phyloP scores from a whole-genome alignment of 371 early-diverging fungal species.

The Mortierella sp. region DNA sequence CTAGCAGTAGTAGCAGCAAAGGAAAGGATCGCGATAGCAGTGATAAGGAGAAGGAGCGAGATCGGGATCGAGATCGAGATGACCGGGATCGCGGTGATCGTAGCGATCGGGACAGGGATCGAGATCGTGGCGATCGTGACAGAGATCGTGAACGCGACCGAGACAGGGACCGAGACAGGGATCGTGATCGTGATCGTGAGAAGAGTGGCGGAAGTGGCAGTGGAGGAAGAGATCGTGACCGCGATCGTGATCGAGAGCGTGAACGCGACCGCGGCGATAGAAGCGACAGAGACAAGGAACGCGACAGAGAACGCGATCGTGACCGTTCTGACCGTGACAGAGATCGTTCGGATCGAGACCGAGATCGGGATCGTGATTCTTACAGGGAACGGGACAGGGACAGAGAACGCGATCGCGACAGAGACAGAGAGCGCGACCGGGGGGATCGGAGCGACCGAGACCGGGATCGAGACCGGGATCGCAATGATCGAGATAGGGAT shows the following conservation, averaged over 20 bases:
- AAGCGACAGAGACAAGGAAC: conserved; percentile 4
- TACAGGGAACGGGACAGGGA: conserved; percentile 13
- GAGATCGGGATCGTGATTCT: conserved; percentile 18
- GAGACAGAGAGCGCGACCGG: conserved; percentile 26
- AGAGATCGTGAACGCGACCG: conserved; percentile 20
- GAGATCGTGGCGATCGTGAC: conserved; percentile 42
- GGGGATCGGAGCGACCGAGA: conserved; percentile 15
- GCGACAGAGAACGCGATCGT: conserved; percentile 28
- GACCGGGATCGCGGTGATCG: conserved; percentile 30
- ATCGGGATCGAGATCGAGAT: conserved; percentile 32
- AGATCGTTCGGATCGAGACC: conserved; percentile 27
- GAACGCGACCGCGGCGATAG: conserved; percentile 14
- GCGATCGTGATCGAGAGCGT: conserved; percentile 31
- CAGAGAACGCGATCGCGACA: conserved; percentile 18
- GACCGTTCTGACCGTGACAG: conserved; percentile 30
- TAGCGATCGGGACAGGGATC: conserved; percentile 22
- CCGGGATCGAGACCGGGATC: conserved; percentile 27
- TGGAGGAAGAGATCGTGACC: conserved; percentile 21
- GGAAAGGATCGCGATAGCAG: conserved; percentile 5
- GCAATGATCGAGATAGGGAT: conserved; percentile 25
- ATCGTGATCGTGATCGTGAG: conserved; percentile 32
- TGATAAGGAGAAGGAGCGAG: conserved; percentile 5
- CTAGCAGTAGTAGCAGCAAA: conserved; percentile 12
- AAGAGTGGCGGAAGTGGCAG: conserved; percentile 24
- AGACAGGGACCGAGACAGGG: conserved; percentile 11